phyloP scores from a whole-genome alignment of 495 filamentous ascomycete genomes.

The Penicillium subrubescens region DNA sequence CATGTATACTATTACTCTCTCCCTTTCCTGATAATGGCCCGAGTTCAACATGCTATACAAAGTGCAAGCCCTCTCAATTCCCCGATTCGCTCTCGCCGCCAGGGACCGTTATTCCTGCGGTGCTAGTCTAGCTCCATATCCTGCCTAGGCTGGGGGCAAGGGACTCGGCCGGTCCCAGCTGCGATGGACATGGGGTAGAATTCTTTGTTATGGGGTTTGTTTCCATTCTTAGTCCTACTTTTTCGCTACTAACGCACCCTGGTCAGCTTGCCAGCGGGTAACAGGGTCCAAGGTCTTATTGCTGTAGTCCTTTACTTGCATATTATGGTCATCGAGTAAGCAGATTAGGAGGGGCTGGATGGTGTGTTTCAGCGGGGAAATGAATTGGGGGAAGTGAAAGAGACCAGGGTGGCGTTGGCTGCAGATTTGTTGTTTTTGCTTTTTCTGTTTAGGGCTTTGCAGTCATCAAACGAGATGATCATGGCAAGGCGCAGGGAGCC shows the following conservation, averaged over 20 bases:
- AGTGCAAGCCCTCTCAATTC: conserved; percentile 15
- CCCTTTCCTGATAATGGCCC: background rate
- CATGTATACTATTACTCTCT: no score
- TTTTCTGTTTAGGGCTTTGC: conserved; percentile 5
- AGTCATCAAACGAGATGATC: conserved; percentile 9
- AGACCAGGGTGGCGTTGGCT: background rate
- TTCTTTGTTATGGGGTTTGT: background rate
- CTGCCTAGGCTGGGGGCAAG: conserved; percentile 16
- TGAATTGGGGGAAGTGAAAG: background rate
- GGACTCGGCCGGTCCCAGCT: conserved; percentile 12
- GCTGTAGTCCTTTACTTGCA: background rate
- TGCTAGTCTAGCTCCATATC: conserved; percentile 19
- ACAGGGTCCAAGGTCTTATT: background rate
- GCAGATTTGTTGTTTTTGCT: background rate
- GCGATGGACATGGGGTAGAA: conserved; percentile 6
- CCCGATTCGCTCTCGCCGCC: conserved; percentile 26
- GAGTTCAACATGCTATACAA: background rate
- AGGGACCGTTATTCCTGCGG: conserved; percentile 33
- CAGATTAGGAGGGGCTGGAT: background rate
- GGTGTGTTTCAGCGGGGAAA: background rate
- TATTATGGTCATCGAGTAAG: background rate
- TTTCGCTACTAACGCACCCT: background rate
- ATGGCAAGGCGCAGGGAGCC: conserved; percentile 21
- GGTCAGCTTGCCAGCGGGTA: background rate
- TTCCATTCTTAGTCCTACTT: background rate